phyloP scores from a whole-genome alignment of 345 rosid genomes.

The Rubroshorea leprosula region DNA sequence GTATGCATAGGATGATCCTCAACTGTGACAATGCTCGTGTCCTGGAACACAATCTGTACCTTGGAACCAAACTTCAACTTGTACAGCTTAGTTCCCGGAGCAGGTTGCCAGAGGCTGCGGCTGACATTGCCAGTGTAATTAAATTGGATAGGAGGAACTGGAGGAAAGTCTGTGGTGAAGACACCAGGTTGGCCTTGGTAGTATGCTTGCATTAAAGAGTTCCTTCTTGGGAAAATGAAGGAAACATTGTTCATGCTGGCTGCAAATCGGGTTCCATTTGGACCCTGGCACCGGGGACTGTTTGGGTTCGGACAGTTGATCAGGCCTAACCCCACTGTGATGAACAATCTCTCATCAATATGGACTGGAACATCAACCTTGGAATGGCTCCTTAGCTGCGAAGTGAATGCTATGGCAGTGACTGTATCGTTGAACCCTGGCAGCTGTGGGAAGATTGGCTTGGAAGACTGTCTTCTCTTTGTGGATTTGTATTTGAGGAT shows the following conservation, averaged over 20 bases:
- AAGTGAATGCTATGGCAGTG: conserved; percentile 65
- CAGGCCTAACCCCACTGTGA: conserved; percentile 81
- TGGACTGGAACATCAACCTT: conserved; percentile 47
- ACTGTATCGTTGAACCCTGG: conserved; percentile 87
- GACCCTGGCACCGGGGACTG: conserved; percentile 86
- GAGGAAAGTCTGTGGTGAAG: conserved; percentile 86
- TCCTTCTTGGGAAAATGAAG: conserved; percentile 50
- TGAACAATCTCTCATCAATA: conserved; percentile 64
- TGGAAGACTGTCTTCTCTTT: conserved; percentile 21
- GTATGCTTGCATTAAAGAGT: conserved; percentile 85
- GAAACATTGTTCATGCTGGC: conserved; percentile 87
- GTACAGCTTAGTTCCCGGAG: conserved; percentile 56
- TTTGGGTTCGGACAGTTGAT: conserved; percentile 65
- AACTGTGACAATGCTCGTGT: conserved; percentile 62
- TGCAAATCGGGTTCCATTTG: conserved; percentile 75
- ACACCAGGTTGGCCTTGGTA: conserved; percentile 64
- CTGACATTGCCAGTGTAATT: conserved; percentile 86
- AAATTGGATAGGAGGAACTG: conserved; percentile 60
- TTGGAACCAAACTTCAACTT: conserved; percentile 60
- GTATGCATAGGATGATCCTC: conserved; percentile 94
- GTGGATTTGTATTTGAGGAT: conserved; percentile 54
- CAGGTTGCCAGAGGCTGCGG: conserved; percentile 83
- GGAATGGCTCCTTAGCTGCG: conserved; percentile 47
- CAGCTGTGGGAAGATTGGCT: conserved; percentile 55
- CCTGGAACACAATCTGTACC: conserved; percentile 76